A percentile compares a stretch with the other conserved stretches of the same genome.
Evolutionary conservation across 768 basidiomycete genomes (phyloP).

Genomic region (Pleurotus platypus): DNA sequence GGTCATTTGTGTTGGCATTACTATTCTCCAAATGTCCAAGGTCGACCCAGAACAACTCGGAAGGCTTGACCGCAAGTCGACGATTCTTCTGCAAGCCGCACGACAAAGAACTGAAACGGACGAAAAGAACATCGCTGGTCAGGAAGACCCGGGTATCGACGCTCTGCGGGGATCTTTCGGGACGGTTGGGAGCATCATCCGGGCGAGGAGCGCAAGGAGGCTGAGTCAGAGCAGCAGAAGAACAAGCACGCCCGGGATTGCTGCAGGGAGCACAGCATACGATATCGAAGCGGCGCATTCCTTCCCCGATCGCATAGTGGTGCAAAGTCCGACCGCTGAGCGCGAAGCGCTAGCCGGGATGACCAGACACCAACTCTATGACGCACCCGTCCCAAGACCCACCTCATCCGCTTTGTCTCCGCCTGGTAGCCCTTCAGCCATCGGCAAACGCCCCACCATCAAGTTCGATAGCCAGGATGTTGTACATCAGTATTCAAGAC

Average conservation of each 20-base stretch:
- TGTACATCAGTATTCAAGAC: conserved; percentile 68
- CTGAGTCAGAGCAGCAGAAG: conserved; percentile 45
- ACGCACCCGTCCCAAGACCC: conserved; percentile 69
- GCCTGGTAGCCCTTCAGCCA: conserved; percentile 16
- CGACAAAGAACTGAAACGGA: conserved; percentile 66
- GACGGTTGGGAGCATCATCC: conserved; percentile 86
- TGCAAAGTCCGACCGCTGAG: conserved; percentile 17
- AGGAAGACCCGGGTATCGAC: conserved; percentile 93
- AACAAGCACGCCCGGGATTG: conserved; percentile 12
- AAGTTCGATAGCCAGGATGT: conserved; percentile 75
- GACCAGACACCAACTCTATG: conserved; percentile 83
- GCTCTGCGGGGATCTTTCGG: conserved; percentile 90
- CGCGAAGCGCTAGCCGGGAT: conserved; percentile 41
- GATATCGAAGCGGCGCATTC: conserved; percentile 3
- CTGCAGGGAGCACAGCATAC: neutral
- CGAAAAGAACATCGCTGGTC: conserved; percentile 60
- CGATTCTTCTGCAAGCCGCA: conserved; percentile 87
- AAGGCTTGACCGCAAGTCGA: conserved; percentile 85
- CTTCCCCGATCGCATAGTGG: conserved; percentile 8
- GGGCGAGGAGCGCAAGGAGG: conserved; percentile 53
- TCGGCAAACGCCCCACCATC: conserved; percentile 54
- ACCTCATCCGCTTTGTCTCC: conserved; percentile 38
- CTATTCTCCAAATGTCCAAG: conserved; percentile 93
- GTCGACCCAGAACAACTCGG: conserved; percentile 80
- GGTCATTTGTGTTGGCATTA: conserved; percentile 88